phyloP scores from a whole-genome alignment of 202 grass and related monocot genomes.

The Dendrocalamus latiflorus region DNA sequence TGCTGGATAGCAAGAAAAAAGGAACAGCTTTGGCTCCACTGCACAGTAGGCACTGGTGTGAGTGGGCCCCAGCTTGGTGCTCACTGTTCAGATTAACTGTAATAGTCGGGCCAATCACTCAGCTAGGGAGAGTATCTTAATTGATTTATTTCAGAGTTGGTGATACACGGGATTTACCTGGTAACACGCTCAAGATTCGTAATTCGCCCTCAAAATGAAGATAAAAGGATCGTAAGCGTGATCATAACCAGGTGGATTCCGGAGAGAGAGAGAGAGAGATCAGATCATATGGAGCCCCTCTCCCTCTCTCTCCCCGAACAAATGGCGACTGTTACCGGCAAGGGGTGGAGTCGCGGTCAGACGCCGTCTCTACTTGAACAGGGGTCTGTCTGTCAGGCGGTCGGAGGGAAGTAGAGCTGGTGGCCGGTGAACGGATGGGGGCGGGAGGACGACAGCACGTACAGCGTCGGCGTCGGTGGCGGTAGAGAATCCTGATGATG shows the following conservation, averaged over 20 bases:
- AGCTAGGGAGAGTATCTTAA: neutral
- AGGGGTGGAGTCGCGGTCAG: neutral
- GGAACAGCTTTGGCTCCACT: conserved; percentile 3
- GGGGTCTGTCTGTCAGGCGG: neutral
- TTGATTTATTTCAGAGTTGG: conserved; percentile 8
- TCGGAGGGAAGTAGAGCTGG: conserved; percentile 21
- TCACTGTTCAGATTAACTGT: neutral
- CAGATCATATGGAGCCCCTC: neutral
- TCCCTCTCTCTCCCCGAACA: neutral
- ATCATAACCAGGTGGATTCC: neutral
- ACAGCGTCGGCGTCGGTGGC: neutral
- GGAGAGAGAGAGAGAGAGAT: neutral
- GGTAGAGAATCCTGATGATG: conserved; percentile 93
- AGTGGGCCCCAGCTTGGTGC: neutral
- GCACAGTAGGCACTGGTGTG: neutral
- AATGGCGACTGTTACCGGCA: neutral
- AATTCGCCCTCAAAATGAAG: conserved; percentile 7
- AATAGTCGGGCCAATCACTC: neutral
- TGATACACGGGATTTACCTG: neutral
- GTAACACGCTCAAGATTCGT: neutral
- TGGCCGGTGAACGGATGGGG: conserved; percentile 6
- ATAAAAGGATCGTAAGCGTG: neutral
- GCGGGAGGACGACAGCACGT: neutral
- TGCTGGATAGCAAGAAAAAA: conserved; percentile 17
- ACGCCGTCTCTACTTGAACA: neutral